A percentile compares a stretch with the other conserved stretches of the same genome.
Evolutionary conservation across 257 asterid species (phyloP).

Genomic region (Primulina eburnea): DNA sequence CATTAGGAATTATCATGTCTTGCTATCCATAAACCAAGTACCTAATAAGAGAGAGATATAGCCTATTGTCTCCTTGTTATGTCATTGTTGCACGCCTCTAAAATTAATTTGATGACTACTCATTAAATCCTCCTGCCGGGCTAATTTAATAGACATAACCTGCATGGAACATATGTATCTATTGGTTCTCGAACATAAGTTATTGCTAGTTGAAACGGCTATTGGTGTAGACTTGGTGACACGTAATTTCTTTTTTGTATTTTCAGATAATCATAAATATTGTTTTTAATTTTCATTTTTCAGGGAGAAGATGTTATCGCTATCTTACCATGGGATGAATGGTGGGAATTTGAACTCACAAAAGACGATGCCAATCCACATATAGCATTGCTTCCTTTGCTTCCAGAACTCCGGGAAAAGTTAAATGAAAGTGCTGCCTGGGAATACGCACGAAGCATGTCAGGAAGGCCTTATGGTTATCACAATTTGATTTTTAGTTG

Average conservation of each 20-base stretch:
- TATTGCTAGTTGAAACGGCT: conserved; percentile 5
- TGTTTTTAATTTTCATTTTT: conserved; percentile 8
- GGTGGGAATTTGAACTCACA: conserved; percentile 87
- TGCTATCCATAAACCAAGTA: not conserved
- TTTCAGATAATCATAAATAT: not conserved
- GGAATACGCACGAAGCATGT: conserved; percentile 88
- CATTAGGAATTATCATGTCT: not conserved
- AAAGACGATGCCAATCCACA: conserved; percentile 82
- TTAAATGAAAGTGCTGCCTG: conserved; percentile 86
- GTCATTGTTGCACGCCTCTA: not conserved
- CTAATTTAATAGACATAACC: not conserved
- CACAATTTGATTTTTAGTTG: conserved; percentile 92
- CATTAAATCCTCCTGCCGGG: not conserved
- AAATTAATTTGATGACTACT: not conserved
- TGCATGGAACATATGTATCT: conserved; percentile 10
- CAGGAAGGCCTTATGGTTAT: conserved; percentile 77
- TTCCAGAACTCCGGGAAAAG: conserved; percentile 69
- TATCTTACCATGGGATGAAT: conserved; percentile 84
- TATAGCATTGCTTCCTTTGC: conserved; percentile 82
- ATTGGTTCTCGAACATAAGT: conserved; percentile 4
- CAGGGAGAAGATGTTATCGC: conserved; percentile 85
- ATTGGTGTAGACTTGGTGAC: not conserved
- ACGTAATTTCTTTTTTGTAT: conserved; percentile 1
- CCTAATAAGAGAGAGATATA: not conserved
- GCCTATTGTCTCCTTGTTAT: conserved; percentile 6